These are phyloP conservation scores for Curvularia verruculosa DNA, from an alignment of 2,329 filamentous ascomycete species.

Conservation along the genomic window DNA sequence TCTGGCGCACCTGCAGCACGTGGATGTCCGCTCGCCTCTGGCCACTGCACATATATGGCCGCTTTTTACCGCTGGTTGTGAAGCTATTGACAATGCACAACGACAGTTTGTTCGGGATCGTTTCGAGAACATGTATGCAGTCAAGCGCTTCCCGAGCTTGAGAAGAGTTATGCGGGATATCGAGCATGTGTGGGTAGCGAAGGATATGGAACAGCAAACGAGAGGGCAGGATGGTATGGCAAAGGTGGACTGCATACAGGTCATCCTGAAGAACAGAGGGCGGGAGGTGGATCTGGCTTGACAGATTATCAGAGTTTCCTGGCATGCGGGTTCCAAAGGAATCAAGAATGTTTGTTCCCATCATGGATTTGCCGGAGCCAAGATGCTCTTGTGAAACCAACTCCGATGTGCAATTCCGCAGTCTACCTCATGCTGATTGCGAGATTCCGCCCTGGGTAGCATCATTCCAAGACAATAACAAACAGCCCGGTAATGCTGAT, in stretches of 20 bases:
- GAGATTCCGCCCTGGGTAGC: neutral
- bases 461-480: neutral
- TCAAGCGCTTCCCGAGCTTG: slow-evolving; percentile 34
- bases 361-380: too few relatives aligned
- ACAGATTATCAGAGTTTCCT: neutral
- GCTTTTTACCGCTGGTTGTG: slow-evolving; percentile 42
- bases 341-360: neutral
- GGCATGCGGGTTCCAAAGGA: neutral
- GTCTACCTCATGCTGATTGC: neutral
- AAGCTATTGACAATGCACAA: slow-evolving; percentile 27
- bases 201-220: slow-evolving; percentile 32
- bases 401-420: neutral
- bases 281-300: slow-evolving; percentile 40
- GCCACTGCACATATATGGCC: slow-evolving; percentile 41
- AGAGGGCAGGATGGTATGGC: slow-evolving; percentile 33
- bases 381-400: neutral
- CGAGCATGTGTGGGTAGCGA: slow-evolving; percentile 38
- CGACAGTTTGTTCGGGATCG: slow-evolving; percentile 36
- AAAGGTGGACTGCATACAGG: slow-evolving; percentile 43
- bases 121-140: slow-evolving; percentile 32
- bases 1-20: slow-evolving; percentile 23
- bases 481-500: too few relatives aligned
- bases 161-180: slow-evolving; percentile 37
- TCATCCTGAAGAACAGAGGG: slow-evolving; percentile 33
- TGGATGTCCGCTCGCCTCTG: slow-evolving; percentile 31